Base-by-base conservation (phyloP, 257 asterid species). In the Fraxinus pennsylvanica region DNA sequence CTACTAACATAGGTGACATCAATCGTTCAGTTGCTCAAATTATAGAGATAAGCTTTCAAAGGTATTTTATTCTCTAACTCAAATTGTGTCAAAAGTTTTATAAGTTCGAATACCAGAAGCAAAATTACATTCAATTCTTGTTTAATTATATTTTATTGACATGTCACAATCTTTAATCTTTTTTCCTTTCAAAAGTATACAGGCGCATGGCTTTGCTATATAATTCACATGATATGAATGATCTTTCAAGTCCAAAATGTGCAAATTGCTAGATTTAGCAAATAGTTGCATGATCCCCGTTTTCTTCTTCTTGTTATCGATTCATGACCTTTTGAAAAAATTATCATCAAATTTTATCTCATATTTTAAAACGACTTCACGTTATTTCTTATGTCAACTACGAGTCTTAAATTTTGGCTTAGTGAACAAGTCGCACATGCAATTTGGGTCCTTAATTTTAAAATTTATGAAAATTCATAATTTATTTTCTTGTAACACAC, bases 401-500 rank as follows among this genome's bases (percentile, higher is more conserved):
- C 3, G 13, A 21, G 15, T 17, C 65, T 59, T 25, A 21, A n/a
- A 59, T n/a, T 21, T 59, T 59, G 67, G 21, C 29, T 59, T 6
- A 22, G 67, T 59, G 13, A 59, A n/a, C 29, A 21, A 54, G 65
- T 54, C 9, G 8, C 29, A n/a, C 65, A 6, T 19, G 27, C 9
- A 19, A 19, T 19, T 5, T 3, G 17, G 59, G 59, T 47, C 6
- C 8, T 5, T 47, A 14, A 47, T 47, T 15, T 15, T 47, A 13
- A 43, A 43, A 12, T 1, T 41, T 1, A 41, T 9, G n/a, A 47
- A 47, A 47, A 47, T 47, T 47, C n/a, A 3, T 47, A 47, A 14
- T 14, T 75, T 19, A 35, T 67, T 41, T 9, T 77, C 36, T 78
- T 72, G 83, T 54, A 76, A 54, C 50, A 33, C 81, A 76, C 83